Percentiles rank a stretch among this genome's conserved stretches.
These are phyloP conservation scores for Maudiozyma barnettii DNA, from an alignment of 805 yeast species.

Conservation along the genomic window DNA sequence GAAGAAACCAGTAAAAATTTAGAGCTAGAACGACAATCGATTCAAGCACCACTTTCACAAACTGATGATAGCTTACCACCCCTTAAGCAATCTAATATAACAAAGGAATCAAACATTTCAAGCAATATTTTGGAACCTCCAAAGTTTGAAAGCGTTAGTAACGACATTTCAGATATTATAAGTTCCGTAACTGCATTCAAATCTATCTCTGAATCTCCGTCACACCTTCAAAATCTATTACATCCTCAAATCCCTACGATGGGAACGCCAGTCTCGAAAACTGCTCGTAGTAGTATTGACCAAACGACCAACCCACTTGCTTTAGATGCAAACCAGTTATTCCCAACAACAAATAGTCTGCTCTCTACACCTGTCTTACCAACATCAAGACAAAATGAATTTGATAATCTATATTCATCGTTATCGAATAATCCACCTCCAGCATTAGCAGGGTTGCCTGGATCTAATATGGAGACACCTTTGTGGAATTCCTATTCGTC, in stretches of 20 bases:
- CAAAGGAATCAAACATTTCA: neutral
- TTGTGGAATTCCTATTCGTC: slow-evolving; percentile 3
- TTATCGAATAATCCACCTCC: neutral
- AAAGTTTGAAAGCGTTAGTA: slow-evolving; percentile 9
- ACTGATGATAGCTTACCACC: too few species aligned
- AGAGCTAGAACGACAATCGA: too few species aligned
- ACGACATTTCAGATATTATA: slow-evolving; percentile 22
- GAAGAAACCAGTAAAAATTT: neutral
- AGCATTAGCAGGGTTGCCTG: neutral
- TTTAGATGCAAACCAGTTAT: neutral
- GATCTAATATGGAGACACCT: neutral
- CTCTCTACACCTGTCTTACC: neutral
- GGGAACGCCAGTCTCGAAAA: neutral
- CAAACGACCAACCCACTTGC: neutral
- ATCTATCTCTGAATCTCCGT: slow-evolving; percentile 14
- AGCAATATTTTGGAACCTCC: neutral
- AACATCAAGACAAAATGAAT: neutral
- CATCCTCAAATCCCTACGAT: neutral
- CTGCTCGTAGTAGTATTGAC: neutral
- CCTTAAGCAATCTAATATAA: neutral
- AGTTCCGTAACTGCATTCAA: slow-evolving; percentile 22
- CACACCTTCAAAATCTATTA: slow-evolving; percentile 13
- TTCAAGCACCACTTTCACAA: too few species aligned
- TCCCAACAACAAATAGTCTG: neutral
- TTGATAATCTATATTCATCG: neutral